Conservation (phyloP, 2,329 filamentous ascomycete genomes). For the Hypomyces perniciosus region DNA sequence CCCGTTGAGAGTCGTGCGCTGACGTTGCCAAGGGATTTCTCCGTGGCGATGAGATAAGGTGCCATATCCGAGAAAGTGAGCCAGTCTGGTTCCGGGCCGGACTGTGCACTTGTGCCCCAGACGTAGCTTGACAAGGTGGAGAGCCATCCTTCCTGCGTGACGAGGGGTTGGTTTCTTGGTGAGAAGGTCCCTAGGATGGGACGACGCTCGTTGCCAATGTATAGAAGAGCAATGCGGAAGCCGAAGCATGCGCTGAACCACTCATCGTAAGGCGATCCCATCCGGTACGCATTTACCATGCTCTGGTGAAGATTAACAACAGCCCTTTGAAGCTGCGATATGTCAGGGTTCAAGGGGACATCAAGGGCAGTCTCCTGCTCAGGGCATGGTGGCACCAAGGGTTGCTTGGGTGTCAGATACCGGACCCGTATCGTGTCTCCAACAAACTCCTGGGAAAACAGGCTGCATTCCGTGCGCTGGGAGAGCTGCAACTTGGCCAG, state of each 20-base stretch:
- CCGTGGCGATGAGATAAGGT: slow-evolving; percentile 66
- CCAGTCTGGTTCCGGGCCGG: slow-evolving; percentile 34
- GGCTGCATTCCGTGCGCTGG: slow-evolving; percentile 51
- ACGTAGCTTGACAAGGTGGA: slow-evolving; percentile 30
- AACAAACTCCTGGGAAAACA: slow-evolving; percentile 57
- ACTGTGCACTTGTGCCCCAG: slow-evolving; percentile 9
- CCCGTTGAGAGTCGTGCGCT: slow-evolving; percentile 46
- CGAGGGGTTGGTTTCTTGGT: slow-evolving; percentile 28
- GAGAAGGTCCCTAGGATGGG: slow-evolving; percentile 53
- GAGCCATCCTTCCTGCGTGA: slow-evolving; percentile 28
- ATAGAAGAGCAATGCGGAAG: slow-evolving; percentile 54
- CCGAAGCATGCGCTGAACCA: slow-evolving; percentile 67
- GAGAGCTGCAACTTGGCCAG: slow-evolving; percentile 56
- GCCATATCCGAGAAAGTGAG: slow-evolving; percentile 71
- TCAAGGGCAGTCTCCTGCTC: slow-evolving; percentile 37
- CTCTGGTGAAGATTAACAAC: slow-evolving; percentile 56
- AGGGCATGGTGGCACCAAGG: slow-evolving; percentile 33
- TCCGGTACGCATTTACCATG: slow-evolving; percentile 52
- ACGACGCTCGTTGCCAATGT: slow-evolving; percentile 56
- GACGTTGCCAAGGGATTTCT: slow-evolving; percentile 64
- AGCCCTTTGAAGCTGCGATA: slow-evolving; percentile 38
- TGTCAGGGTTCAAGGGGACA: slow-evolving; percentile 52
- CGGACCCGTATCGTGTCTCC: slow-evolving; percentile 35
- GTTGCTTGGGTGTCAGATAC: slow-evolving; percentile 34
- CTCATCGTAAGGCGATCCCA: slow-evolving; percentile 52